Base-by-base conservation (phyloP, 768 basidiomycete genomes). In the Rubroboletus pulcherrimus region DNA sequence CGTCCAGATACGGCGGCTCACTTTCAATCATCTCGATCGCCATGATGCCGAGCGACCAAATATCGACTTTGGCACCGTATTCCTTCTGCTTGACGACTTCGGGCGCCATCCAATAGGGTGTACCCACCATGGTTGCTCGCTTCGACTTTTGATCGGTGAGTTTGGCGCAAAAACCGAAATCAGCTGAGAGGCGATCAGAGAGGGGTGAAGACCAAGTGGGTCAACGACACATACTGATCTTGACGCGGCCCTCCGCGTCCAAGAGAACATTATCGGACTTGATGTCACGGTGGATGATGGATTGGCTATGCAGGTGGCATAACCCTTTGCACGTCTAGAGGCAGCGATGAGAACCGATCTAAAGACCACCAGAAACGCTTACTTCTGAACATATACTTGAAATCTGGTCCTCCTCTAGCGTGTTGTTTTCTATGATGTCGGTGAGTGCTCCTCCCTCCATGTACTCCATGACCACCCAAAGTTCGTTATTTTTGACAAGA, bases 21-120 rank as follows among this genome's bases (percentile, higher is more conserved):
- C 93, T 94, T 72, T 98, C 94, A 60, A 98, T 95, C 95, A 98
- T 98, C 79, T 98, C 93, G 57, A 98, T 98, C 5, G 93, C 93
- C 93, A 97, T 95, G 74, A 98, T 97, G 5, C 94, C 94, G 9
- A 97, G 81, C 12, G 91, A 93, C 94, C 94, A 97, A 49, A 97
- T 93, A 64, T 96, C 94, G 21, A 96, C 94, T 72, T 96, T 96
- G 26, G 93, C 91, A 44, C 94, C 93, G 66, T 97, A 97, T 72
- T 94, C 93, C 73, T 96, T 95, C 71, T 94, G 91, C 74, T 93
- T 95, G 65, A 97, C 93, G 50, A 97, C 93, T 71, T 97, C 94
- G n/a, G 94, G 94, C 3, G 94, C 94, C 94, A 97, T 97, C 94
- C 94, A 96, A 73, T 96, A 96, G 1, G 94, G 94, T 11, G 93